A percentile compares a stretch with the other conserved stretches of the same genome.
Conservation (phyloP, 169 alveolate genomes). For the Eimeria sp. region DNA sequence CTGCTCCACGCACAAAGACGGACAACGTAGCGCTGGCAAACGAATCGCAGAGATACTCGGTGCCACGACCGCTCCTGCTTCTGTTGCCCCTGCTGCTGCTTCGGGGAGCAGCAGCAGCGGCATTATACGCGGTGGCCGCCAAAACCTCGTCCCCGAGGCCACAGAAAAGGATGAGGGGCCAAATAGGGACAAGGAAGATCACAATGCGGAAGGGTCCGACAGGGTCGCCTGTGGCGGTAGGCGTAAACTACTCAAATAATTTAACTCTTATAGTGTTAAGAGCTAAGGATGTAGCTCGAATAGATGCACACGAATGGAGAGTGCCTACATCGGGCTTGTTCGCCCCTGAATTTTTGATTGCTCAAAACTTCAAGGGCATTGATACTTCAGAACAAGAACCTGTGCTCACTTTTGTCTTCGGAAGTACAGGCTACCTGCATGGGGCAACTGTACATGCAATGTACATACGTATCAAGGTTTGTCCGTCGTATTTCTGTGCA, state of each 20-base stretch:
- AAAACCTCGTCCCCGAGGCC: neutral
- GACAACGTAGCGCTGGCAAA: neutral
- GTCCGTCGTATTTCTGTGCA: neutral
- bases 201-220: neutral
- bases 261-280: neutral
- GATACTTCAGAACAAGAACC: neutral
- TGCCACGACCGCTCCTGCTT: neutral
- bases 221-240: neutral
- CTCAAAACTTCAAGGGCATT: neutral
- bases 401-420: neutral
- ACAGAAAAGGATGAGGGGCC: neutral
- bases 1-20: neutral
- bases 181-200: neutral
- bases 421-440: neutral
- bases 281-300: neutral
- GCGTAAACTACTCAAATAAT: neutral
- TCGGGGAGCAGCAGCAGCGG: neutral
- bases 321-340: neutral
- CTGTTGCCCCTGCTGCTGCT: neutral
- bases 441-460: neutral
- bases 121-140: neutral
- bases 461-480: neutral
- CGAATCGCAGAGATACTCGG: conserved; percentile 25
- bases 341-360: neutral
- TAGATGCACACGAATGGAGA: neutral